Base-by-base conservation (phyloP, 2,329 filamentous ascomycete species). In the Tolypocladium endophyticum region DNA sequence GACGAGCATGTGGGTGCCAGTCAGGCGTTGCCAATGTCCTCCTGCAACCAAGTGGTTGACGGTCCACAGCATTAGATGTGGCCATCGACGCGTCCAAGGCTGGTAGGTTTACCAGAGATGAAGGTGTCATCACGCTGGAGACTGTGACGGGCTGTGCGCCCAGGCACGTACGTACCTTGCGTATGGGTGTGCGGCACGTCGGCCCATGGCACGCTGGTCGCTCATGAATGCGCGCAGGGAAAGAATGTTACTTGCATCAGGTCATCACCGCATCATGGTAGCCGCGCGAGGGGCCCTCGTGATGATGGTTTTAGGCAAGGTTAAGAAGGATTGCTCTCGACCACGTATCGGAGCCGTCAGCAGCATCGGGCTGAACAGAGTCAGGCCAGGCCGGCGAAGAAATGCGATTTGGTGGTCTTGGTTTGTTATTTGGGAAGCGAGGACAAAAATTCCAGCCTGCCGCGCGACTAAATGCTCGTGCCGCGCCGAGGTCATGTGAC, bases 291-390 rank as follows among this genome's bases (percentile, higher is more conserved):
- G 81, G 82, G 82, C 82, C 81, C 83, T 86, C 83, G 80, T 84
- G 82, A 84, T 79, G 75, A 86, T 85, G 83, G 83, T 86, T 85
- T 86, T 86, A 80, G 77, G 76, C 81, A 84, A 83, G 76, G 80
- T 80, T 78, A 72, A 73, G 70, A 64, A 71, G 72, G 72, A 73
- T 81, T 76, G 65, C 70, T 86, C 82, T 85, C 70, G 82, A 83
- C 82, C 76, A 79, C 78, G 61, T 73, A 79, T 78, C 78, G 76
- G 74, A 74, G 73, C 78, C 77, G 76, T 73, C 81, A 81, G 79
- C 69, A 72, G 70, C 71, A 69, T 72, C 66, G 66, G 63, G 58
- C 65, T 68, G 64, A 70, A 61, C 64, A 66, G 60, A 67, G 66
- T 69, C 66, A 66, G 64, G 65, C 67, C 64, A 65, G 60, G 70